These are phyloP conservation scores for Mollisia scopiformis DNA, from an alignment of 2,329 filamentous ascomycete species.

Conservation along the genomic window DNA sequence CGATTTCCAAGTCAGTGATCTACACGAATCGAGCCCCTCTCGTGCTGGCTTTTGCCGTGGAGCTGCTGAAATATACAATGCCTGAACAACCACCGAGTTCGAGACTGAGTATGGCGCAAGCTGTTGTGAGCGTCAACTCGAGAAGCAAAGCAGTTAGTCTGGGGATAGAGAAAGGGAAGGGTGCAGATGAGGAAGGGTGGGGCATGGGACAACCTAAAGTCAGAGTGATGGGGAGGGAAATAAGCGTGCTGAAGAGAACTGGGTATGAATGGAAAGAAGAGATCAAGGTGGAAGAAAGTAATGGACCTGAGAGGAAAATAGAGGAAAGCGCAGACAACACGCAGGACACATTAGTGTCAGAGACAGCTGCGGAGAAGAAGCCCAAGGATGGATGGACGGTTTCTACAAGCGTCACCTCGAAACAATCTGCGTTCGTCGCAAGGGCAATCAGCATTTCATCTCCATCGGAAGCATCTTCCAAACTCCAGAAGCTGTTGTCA, in stretches of 20 bases:
- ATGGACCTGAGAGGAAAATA: neutral
- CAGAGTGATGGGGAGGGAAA: conserved; percentile 71
- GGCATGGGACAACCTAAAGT: conserved; percentile 73
- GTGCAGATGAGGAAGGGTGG: conserved; percentile 72
- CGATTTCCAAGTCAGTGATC: conserved; percentile 60
- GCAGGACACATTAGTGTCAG: neutral
- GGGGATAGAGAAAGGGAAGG: conserved; percentile 67
- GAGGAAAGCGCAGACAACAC: neutral
- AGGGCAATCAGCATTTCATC: conserved; percentile 48
- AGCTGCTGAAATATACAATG: conserved; percentile 78
- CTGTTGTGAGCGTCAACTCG: conserved; percentile 81
- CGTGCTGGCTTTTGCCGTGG: conserved; percentile 78
- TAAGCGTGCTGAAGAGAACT: conserved; percentile 76
- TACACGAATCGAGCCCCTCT: conserved; percentile 82
- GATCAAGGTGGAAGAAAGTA: neutral
- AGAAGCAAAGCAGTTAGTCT: conserved; percentile 75
- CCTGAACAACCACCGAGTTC: conserved; percentile 85
- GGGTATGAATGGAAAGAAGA: conserved; percentile 63
- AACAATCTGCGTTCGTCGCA: conserved; percentile 60
- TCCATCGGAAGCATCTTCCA: conserved; percentile 43
- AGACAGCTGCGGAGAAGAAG: neutral
- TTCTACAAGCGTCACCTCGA: conserved; percentile 54
- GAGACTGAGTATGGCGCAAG: conserved; percentile 79
- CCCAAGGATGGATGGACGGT: conserved; percentile 47
- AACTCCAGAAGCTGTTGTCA: conserved; percentile 52